phyloP scores from a whole-genome alignment of 345 rosid genomes.

The Citrus sinensis region DVS_A1.0 CM039163.1:50621001-50621500 shows the following conservation, averaged over 20 bases:
- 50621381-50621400: conserved; percentile 39
- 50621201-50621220: conserved; percentile 10
- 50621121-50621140: not conserved
- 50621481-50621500: not conserved
- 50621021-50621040: conserved; percentile 22
- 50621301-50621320: conserved; percentile 44
- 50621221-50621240: conserved; percentile 14
- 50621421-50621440: conserved; percentile 23
- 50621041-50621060: conserved; percentile 21
- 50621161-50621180: conserved; percentile 18
- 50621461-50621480: conserved; percentile 25
- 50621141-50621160: conserved; percentile 27
- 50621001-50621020: conserved; percentile 24
- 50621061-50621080: not conserved
- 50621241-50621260: conserved; percentile 10
- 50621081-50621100: conserved; percentile 34
- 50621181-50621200: conserved; percentile 27
- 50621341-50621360: conserved; percentile 71
- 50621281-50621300: conserved; percentile 19
- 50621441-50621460: conserved; percentile 21
- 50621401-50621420: conserved; percentile 34
- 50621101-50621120: not conserved
- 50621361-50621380: conserved; percentile 39
- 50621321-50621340: conserved; percentile 73
- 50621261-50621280: conserved; percentile 30